These are phyloP conservation scores for Solanum chiquidenum DNA, from an alignment of 257 asterid species.

Conservation along the genomic window DNA sequence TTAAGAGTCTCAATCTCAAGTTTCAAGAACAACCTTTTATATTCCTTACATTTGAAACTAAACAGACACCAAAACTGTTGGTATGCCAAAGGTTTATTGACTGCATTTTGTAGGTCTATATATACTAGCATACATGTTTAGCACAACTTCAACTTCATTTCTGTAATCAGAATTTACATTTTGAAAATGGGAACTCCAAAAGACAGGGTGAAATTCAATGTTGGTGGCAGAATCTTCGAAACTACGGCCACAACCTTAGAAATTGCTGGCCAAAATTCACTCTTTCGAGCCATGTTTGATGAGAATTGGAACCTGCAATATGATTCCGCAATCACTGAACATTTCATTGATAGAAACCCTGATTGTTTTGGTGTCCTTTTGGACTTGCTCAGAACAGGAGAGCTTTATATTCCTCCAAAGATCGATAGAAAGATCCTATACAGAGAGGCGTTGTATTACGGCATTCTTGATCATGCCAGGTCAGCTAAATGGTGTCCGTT, in stretches of 20 bases:
- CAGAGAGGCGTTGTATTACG: conserved; percentile 64
- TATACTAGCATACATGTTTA: no score
- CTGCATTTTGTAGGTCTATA: no score
- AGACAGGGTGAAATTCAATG: conserved; percentile 55
- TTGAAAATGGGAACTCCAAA: conserved; percentile 55
- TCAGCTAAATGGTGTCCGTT: no score
- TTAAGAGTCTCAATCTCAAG: no score
- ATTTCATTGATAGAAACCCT: conserved; percentile 73
- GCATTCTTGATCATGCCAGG: conserved; percentile 19
- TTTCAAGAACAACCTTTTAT: no score
- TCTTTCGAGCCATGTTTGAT: conserved; percentile 40
- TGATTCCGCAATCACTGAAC: conserved; percentile 28
- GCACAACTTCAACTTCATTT: neutral
- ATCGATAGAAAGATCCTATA: conserved; percentile 42
- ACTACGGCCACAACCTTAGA: conserved; percentile 77
- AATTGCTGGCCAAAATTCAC: conserved; percentile 67
- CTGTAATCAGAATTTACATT: neutral
- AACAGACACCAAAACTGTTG: no score
- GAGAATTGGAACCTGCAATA: conserved; percentile 41
- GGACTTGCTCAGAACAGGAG: conserved; percentile 67
- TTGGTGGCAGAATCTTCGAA: conserved; percentile 64
- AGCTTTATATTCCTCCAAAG: conserved; percentile 49
- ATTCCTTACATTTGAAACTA: no score
- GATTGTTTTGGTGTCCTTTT: conserved; percentile 66
- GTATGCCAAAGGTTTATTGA: no score